Base-by-base conservation (phyloP, 345 rosid species). In the Punica granatum region DNA sequence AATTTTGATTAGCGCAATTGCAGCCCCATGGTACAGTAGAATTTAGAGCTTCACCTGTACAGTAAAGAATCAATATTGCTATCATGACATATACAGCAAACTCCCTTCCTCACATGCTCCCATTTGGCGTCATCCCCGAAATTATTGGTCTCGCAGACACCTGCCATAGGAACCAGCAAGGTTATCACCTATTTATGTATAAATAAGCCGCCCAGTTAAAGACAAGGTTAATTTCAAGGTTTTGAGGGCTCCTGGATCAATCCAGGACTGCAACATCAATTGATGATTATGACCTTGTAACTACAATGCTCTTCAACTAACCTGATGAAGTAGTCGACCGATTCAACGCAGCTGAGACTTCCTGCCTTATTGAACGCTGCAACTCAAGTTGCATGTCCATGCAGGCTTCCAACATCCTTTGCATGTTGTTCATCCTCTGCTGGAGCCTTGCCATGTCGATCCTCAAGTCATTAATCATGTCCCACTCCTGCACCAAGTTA, bases 361-460 rank as follows among this genome's bases (percentile, higher is more conserved):
- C 98, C 68, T 90, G 97, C 75, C 87, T 86, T 68, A 93, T 86
- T 54, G 96, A 88, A 67, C 94, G 83, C 72, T 90, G 98, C 82
- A 93, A 73, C 84, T 93, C 96, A 21, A 88, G 90, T 76, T 93
- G 98, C 98, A 93, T 93, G 70, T 93, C 97, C 98, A 93, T 93
- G 80, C 98, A 93, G 59, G 97, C 82, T 80, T 87, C 97, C 67
- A 93, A 78, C 92, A 87, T 90, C 73, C 92, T 79, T 79, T 93
- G 97, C 84, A 93, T 75, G 77, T 76, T 87, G 75, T 87, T 90
- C 97, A 93, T 90, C 83, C 96, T 86, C 59, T 93, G 98, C 64
- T 93, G 97, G 64, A 93, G 77, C 78, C 96, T 81, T 21, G 85
- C 90, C 98, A 93, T 88, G 82, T 90, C 98, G 67, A 86, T 64